Conservation (phyloP, 73 alveolate genomes). For the Stentor coeruleus region DNA sequence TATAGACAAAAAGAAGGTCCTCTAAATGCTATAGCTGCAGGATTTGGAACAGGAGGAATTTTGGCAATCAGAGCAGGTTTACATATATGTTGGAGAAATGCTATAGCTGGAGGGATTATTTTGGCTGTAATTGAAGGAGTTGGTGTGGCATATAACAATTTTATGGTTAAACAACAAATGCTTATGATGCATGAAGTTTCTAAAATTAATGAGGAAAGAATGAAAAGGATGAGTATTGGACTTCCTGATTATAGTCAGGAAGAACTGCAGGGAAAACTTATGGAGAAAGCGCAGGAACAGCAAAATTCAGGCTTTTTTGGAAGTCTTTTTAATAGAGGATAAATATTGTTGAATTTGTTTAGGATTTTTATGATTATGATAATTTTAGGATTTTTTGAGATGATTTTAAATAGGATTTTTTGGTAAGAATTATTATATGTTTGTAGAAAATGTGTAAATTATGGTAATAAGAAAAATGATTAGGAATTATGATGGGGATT, state of each 20-base stretch:
- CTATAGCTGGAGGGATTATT: constrained; percentile 59
- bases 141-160: background rate
- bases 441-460: too few relatives aligned
- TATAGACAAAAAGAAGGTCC: constrained; percentile 59
- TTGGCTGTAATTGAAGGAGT: constrained; percentile 28
- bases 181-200: background rate
- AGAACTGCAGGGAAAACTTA: background rate
- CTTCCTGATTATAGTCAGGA: background rate
- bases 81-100: constrained; percentile 52
- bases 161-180: constrained; percentile 21
- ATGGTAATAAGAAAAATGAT: too few relatives aligned
- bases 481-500: too few relatives aligned
- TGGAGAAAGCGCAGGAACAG: too few relatives aligned
- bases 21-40: constrained; percentile 48
- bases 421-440: too few relatives aligned
- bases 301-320: too few relatives aligned
- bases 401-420: too few relatives aligned
- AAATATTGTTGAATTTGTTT: too few relatives aligned
- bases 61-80: constrained; percentile 59
- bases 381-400: too few relatives aligned
- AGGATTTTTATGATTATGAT: too few relatives aligned
- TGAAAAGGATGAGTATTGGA: background rate
- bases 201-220: constrained; percentile 8
- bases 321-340: too few relatives aligned
- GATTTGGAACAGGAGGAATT: constrained; percentile 62